Conservation (phyloP, 257 asterid genomes). For the Salvia rosmarinus region DNA sequence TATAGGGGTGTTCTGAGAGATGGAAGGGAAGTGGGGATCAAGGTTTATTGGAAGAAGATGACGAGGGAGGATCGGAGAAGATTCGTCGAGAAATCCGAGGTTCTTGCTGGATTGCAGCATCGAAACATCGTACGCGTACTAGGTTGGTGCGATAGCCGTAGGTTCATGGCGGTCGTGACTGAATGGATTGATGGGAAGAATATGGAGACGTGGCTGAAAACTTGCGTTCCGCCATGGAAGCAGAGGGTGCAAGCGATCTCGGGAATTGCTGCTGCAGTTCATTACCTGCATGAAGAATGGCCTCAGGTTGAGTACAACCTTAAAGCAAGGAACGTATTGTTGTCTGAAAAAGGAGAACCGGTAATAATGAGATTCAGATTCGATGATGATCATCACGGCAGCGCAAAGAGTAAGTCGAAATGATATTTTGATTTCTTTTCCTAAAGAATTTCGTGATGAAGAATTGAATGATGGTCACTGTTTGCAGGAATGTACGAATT, state of each 20-base stretch:
- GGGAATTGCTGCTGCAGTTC: constrained; percentile 42
- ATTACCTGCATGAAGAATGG: constrained; percentile 49
- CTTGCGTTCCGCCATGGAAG: constrained; percentile 50
- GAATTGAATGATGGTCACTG: too few species aligned
- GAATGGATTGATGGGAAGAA: constrained; percentile 38
- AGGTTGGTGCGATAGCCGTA: constrained; percentile 47
- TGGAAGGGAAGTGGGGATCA: constrained; percentile 44
- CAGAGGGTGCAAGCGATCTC: constrained; percentile 44
- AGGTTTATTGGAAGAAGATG: constrained; percentile 27
- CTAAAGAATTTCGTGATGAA: neutral
- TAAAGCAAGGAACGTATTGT: constrained; percentile 36
- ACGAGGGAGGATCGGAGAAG: constrained; percentile 37
- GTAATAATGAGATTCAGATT: constrained; percentile 49
- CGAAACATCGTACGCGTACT: constrained; percentile 39
- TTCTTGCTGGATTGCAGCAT: constrained; percentile 42
- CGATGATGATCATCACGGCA: constrained; percentile 39
- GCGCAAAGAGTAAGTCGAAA: constrained; percentile 43
- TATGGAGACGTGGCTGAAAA: constrained; percentile 46
- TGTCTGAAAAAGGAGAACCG: constrained; percentile 52
- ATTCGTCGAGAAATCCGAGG: constrained; percentile 36
- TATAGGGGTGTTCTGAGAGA: constrained; percentile 47
- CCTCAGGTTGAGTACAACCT: constrained; percentile 47
- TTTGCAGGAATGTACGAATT: constrained; percentile 46
- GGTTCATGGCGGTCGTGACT: constrained; percentile 37
- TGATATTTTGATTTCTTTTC: neutral